A percentile compares a stretch with the other conserved stretches of the same genome.
Conservation (phyloP, 108 stramenopile species). For the Cyclotella baltica region DNA sequence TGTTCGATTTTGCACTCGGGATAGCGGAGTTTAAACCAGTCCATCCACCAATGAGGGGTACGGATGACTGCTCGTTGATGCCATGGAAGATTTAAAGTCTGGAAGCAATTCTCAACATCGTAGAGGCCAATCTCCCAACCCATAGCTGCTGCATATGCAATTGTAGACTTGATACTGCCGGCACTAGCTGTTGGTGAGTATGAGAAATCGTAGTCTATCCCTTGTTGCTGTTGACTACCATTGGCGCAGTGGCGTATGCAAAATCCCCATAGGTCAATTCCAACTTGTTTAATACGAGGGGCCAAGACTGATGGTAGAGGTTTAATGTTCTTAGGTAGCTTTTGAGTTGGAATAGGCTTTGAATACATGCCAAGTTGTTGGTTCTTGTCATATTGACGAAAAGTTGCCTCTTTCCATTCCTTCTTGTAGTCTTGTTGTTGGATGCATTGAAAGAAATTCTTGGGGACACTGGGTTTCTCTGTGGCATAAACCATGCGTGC, state of each 20-base stretch:
- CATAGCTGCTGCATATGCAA: not conserved
- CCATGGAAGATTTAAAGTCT: not conserved
- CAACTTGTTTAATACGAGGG: not conserved
- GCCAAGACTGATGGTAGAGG: not conserved
- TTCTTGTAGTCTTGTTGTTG: not conserved
- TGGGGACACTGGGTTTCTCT: not conserved
- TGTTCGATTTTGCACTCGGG: not conserved
- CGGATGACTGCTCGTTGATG: not conserved
- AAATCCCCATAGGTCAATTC: not conserved
- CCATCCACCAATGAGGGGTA: not conserved
- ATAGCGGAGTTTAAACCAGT: conserved; percentile 10
- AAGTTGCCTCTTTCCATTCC: conserved; percentile 9
- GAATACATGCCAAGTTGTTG: not conserved
- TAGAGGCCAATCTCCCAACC: not conserved
- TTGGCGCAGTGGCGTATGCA: not conserved
- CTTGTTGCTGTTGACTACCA: conserved; percentile 6
- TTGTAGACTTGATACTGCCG: not conserved
- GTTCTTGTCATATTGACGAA: not conserved
- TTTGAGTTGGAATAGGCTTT: not conserved
- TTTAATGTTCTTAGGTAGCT: not conserved
- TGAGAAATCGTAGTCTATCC: conserved; percentile 11
- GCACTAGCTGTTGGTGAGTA: conserved; percentile 18
- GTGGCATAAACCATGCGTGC: not conserved
- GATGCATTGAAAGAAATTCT: not conserved
- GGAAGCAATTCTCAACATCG: not conserved